phyloP scores from a whole-genome alignment of 2,329 filamentous ascomycete genomes.

The Aspergillus hortae region DNA sequence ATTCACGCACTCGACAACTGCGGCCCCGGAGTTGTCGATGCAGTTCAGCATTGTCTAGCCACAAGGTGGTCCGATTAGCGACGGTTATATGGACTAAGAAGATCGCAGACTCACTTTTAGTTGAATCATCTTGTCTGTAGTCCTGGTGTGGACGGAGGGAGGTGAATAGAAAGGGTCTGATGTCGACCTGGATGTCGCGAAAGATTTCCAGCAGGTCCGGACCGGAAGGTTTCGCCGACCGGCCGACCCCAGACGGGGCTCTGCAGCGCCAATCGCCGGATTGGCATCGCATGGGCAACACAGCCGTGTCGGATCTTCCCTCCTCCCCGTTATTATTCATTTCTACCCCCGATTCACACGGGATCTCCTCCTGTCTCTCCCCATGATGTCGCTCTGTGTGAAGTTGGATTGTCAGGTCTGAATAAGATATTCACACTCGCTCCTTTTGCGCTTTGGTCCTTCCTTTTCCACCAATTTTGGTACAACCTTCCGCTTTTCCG shows the following conservation, averaged over 20 bases:
- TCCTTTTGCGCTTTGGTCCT: slow-evolving; percentile 10
- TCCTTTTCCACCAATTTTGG: neutral
- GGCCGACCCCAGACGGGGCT: slow-evolving; percentile 18
- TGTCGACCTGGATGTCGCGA: slow-evolving; percentile 6
- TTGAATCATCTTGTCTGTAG: slow-evolving; percentile 74
- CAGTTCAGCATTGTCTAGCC: slow-evolving; percentile 90
- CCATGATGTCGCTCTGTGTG: neutral
- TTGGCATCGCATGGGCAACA: slow-evolving; percentile 8
- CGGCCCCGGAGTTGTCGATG: slow-evolving; percentile 99
- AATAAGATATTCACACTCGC: neutral
- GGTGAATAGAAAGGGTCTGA: neutral
- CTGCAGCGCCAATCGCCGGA: neutral
- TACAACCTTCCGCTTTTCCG: slow-evolving; percentile 5
- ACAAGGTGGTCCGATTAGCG: neutral
- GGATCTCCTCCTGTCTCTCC: slow-evolving; percentile 10
- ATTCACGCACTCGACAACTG: slow-evolving; percentile 92
- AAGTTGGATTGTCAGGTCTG: neutral
- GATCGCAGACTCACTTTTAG: slow-evolving; percentile 59
- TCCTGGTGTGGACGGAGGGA: slow-evolving; percentile 12
- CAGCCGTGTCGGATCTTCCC: slow-evolving; percentile 2
- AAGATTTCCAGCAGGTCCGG: slow-evolving; percentile 18
- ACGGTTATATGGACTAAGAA: neutral
- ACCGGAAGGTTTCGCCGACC: slow-evolving; percentile 23
- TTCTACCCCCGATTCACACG: slow-evolving; percentile 4
- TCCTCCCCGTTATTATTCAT: slow-evolving; percentile 1